Evolutionary conservation across 345 rosid species (phyloP).

Genomic region (Salix koriyanagi): DNA sequence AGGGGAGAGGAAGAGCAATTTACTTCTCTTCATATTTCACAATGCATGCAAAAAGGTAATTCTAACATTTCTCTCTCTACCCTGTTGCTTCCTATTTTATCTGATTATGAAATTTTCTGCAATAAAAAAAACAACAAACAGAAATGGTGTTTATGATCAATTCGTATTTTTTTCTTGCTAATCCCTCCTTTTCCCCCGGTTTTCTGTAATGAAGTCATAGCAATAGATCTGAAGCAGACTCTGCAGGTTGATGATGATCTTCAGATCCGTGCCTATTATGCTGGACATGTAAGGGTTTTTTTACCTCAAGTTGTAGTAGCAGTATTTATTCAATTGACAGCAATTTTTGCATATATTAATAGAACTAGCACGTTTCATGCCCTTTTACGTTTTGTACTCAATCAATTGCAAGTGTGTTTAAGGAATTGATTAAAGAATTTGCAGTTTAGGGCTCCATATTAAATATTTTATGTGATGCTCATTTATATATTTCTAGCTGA

Average conservation of each 20-base stretch:
- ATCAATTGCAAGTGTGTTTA: no score
- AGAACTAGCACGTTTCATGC: no score
- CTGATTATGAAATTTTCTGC: not conserved
- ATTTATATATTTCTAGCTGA: not conserved
- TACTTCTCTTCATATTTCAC: conserved; percentile 60
- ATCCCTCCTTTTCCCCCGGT: not conserved
- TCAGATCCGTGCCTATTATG: conserved; percentile 88
- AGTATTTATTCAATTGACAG: not conserved
- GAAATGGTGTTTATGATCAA: not conserved
- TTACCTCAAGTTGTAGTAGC: conserved; percentile 6
- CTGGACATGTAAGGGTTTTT: conserved; percentile 75
- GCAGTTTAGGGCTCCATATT: no score
- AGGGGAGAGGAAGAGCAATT: conserved; percentile 91
- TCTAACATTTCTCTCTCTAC: not conserved
- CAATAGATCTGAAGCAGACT: conserved; percentile 90
- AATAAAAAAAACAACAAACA: not conserved
- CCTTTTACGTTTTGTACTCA: no score
- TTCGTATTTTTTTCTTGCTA: not conserved
- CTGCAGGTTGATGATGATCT: conserved; percentile 85
- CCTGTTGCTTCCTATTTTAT: not conserved
- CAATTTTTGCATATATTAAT: not conserved
- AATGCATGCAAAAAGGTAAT: conserved; percentile 83
- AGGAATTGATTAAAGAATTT: no score
- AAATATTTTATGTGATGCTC: no score
- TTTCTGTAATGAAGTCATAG: conserved; percentile 48